phyloP scores from a whole-genome alignment of 768 basidiomycete genomes.

The Pholiota molesta region DNA sequence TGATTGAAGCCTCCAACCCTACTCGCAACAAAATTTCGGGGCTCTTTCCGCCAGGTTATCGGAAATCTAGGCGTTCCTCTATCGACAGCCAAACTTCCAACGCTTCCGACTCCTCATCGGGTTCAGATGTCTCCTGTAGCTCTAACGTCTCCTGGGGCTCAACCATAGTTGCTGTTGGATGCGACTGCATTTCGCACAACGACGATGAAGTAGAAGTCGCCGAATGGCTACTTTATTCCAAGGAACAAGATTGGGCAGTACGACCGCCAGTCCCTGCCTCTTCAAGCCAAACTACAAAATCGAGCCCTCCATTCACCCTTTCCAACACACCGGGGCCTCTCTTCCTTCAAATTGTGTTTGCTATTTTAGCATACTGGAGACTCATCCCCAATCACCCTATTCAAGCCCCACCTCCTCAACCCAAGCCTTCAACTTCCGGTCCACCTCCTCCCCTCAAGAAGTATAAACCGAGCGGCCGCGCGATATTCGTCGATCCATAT shows the following conservation, averaged over 20 bases:
- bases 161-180: background rate
- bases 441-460: slow-evolving; percentile 5
- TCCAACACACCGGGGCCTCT: slow-evolving; percentile 16
- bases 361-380: slow-evolving; percentile 13
- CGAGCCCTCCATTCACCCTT: slow-evolving; percentile 1
- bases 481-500: background rate
- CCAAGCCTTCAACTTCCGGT: background rate
- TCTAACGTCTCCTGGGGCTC: slow-evolving; percentile 8
- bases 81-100: background rate
- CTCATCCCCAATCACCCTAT: slow-evolving; percentile 9
- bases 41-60: background rate
- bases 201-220: slow-evolving; percentile 7
- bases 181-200: slow-evolving; percentile 2
- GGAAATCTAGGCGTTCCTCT: background rate
- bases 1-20: too few species aligned
- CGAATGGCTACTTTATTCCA: slow-evolving; percentile 3
- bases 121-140: background rate
- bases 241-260: slow-evolving; percentile 1
- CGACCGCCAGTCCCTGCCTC: background rate
- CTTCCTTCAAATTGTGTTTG: slow-evolving; percentile 17
- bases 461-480: slow-evolving; percentile 2
- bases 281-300: background rate
- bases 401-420: background rate
- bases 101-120: background rate
- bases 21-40: background rate